Percentiles rank a stretch among this genome's conserved stretches.
Evolutionary conservation across 1,284 basidiomycete genomes (phyloP).

Genomic region (Taiwanofungus camphoratus): DNA sequence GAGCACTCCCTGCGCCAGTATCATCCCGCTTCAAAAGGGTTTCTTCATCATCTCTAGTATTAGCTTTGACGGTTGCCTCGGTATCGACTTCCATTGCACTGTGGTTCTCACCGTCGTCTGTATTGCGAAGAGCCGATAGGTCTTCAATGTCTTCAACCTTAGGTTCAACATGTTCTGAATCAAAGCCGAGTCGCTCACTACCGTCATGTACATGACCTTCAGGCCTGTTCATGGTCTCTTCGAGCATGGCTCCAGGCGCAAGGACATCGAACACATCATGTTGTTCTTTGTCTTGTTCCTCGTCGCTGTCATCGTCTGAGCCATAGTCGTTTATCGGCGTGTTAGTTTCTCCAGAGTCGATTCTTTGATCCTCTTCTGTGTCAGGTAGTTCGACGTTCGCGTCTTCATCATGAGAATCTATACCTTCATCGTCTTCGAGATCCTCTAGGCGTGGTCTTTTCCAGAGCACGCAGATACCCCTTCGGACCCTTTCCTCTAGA

Average conservation of each 20-base stretch:
- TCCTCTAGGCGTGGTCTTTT: constrained; percentile 37
- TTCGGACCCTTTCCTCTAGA: constrained; percentile 55
- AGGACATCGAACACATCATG: constrained; percentile 53
- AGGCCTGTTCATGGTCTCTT: constrained; percentile 45
- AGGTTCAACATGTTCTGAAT: constrained; percentile 38
- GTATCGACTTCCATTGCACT: constrained; percentile 33
- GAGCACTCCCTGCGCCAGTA: constrained; percentile 8
- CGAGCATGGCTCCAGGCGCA: constrained; percentile 41
- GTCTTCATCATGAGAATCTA: constrained; percentile 18
- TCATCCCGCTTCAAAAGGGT: constrained; percentile 5
- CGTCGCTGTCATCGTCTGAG: constrained; percentile 60
- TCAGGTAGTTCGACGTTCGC: constrained; percentile 10
- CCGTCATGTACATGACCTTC: constrained; percentile 14
- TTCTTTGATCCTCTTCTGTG: constrained; percentile 17
- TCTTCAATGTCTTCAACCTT: constrained; percentile 66
- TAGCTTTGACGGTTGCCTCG: constrained; percentile 7
- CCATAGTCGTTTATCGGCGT: constrained; percentile 29
- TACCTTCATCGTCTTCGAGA: constrained; percentile 22
- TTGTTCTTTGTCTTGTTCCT: constrained; percentile 45
- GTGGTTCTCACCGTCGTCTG: constrained; percentile 18
- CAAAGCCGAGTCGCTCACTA: constrained; percentile 25
- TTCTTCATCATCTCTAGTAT: constrained; percentile 1
- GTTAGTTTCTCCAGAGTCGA: constrained; percentile 24
- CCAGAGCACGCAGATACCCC: constrained; percentile 71
- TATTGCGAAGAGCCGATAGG: constrained; percentile 35